phyloP scores from a whole-genome alignment of 2,329 filamentous ascomycete species.

The Pestalotiopsis sp. region DNA sequence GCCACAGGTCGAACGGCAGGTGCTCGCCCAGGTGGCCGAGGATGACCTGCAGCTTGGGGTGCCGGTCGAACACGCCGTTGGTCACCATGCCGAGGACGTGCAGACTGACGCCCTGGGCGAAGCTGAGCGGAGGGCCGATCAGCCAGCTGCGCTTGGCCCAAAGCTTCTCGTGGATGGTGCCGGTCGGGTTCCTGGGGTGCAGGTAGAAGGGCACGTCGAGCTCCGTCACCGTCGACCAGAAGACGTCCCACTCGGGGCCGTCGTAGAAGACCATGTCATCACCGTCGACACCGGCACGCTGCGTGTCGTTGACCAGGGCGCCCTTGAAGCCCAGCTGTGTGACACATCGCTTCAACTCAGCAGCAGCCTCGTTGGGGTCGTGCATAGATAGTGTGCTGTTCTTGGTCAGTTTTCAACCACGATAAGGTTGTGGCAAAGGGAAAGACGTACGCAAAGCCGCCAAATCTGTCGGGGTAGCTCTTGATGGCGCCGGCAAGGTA shows the following conservation, averaged over 20 bases:
- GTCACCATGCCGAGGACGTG: slow-evolving; percentile 56
- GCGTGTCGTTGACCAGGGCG: slow-evolving; percentile 63
- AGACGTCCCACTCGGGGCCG: slow-evolving; percentile 59
- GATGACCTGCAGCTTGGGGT: slow-evolving; percentile 47
- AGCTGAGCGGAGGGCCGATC: slow-evolving; percentile 60
- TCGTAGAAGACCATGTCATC: slow-evolving; percentile 69
- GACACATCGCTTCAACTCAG: slow-evolving; percentile 56
- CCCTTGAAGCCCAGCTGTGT: slow-evolving; percentile 64
- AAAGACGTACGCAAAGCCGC: slow-evolving; percentile 43
- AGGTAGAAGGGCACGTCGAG: slow-evolving; percentile 68
- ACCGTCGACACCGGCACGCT: slow-evolving; percentile 59
- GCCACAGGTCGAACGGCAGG: slow-evolving; percentile 51
- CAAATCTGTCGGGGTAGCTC: slow-evolving; percentile 41
- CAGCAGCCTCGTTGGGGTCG: slow-evolving; percentile 50
- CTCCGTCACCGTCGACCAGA: slow-evolving; percentile 61
- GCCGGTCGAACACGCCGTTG: slow-evolving; percentile 53
- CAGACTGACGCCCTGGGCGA: slow-evolving; percentile 61
- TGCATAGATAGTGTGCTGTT: slow-evolving; percentile 50
- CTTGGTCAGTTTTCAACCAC: background rate
- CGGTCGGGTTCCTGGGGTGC: slow-evolving; percentile 62
- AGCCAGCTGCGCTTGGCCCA: slow-evolving; percentile 63
- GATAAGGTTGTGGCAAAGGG: too few relatives aligned
- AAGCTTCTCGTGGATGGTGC: slow-evolving; percentile 58
- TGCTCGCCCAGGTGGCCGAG: slow-evolving; percentile 53
- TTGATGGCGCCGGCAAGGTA: slow-evolving; percentile 42